phyloP scores from a whole-genome alignment of 2,329 filamentous ascomycete species.

The Nigrograna mackinnonii region DNA sequence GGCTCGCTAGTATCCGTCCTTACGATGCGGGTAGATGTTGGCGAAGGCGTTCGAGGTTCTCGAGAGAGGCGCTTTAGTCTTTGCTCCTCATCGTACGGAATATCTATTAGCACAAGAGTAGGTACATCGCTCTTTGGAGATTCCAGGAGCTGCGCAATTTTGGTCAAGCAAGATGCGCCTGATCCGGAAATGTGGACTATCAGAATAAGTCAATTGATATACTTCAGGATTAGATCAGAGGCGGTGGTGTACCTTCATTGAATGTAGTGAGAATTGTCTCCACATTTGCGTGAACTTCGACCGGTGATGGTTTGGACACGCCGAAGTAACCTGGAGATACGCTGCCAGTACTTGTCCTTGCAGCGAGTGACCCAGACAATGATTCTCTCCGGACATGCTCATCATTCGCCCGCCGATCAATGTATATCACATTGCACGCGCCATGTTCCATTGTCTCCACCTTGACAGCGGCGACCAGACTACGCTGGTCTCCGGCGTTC shows the following conservation, averaged over 20 bases:
- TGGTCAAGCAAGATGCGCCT: conserved; percentile 41
- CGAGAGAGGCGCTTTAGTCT: conserved; percentile 44
- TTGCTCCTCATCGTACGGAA: conserved; percentile 47
- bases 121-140: conserved; percentile 35
- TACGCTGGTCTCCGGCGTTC: conserved; percentile 26
- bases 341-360: conserved; percentile 34
- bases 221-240: not conserved
- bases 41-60: conserved; percentile 45
- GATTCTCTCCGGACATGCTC: conserved; percentile 42
- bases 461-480: conserved; percentile 33
- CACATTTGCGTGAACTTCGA: conserved; percentile 43
- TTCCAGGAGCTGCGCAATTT: conserved; percentile 39
- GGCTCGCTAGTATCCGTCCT: conserved; percentile 38
- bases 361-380: conserved; percentile 36
- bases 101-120: conserved; percentile 46
- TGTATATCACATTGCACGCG: conserved; percentile 49
- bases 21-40: conserved; percentile 35
- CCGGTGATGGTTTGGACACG: conserved; percentile 29
- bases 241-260: conserved; percentile 39
- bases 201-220: not conserved
- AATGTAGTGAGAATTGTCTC: conserved; percentile 45
- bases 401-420: conserved; percentile 46
- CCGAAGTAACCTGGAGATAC: conserved; percentile 41
- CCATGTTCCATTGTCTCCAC: conserved; percentile 47
- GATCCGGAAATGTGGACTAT: conserved; percentile 45